phyloP scores from a whole-genome alignment of 139 green algal species.

The Chlorella sorokiniana region DNA sequence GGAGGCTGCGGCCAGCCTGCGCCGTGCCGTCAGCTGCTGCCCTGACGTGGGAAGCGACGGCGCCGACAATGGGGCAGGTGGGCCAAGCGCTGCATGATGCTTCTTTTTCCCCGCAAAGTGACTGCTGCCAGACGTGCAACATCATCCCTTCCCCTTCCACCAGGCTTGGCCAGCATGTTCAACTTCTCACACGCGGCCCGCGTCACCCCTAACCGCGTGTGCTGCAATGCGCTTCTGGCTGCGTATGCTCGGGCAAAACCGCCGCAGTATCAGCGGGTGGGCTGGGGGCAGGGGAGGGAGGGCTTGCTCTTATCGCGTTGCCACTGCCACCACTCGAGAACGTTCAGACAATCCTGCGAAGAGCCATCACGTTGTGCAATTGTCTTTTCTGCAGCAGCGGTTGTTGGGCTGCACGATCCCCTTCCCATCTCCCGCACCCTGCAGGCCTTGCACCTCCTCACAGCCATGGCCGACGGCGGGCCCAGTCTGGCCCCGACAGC shows the following conservation, averaged over 20 bases:
- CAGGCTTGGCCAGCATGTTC: slow-evolving; percentile 35
- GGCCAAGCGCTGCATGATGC: neutral
- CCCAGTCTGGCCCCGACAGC: slow-evolving; percentile 74
- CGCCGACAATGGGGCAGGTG: neutral
- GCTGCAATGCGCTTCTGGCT: slow-evolving; percentile 89
- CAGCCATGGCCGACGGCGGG: slow-evolving; percentile 75
- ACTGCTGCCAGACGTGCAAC: neutral
- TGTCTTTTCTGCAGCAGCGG: neutral
- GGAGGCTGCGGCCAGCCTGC: slow-evolving; percentile 16
- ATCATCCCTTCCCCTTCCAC: neutral
- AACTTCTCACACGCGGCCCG: slow-evolving; percentile 48
- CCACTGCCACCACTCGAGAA: neutral
- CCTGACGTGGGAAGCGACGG: neutral
- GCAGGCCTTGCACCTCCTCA: slow-evolving; percentile 69
- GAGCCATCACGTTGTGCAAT: neutral
- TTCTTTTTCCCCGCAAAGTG: neutral
- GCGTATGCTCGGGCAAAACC: slow-evolving; percentile 80
- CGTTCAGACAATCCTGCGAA: neutral
- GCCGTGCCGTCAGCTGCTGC: slow-evolving; percentile 44
- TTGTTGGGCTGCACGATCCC: neutral
- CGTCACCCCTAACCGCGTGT: slow-evolving; percentile 74
- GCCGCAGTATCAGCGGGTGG: slow-evolving; percentile 54
- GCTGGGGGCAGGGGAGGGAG: neutral
- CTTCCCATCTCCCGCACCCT: neutral
- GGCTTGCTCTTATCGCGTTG: neutral